phyloP scores from a whole-genome alignment of 129 eudicot genomes.

The Centaurea solstitialis region DNA sequence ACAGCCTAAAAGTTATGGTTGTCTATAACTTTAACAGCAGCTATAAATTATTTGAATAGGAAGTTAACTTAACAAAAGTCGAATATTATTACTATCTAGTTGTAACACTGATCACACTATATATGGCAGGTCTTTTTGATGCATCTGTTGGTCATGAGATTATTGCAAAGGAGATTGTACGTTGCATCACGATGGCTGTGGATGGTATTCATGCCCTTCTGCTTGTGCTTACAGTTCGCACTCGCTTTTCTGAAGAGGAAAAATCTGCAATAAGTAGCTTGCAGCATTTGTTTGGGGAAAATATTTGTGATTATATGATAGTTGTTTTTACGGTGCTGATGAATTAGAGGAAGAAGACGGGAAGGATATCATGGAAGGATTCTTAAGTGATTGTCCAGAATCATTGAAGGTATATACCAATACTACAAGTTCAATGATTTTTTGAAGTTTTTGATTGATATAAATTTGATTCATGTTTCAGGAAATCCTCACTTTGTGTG shows the following conservation, averaged over 20 bases:
- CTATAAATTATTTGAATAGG: too few species aligned
- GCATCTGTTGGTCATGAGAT: conserved; percentile 37
- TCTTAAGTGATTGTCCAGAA: conserved; percentile 46
- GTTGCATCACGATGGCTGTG: conserved; percentile 50
- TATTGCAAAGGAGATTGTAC: conserved; percentile 46
- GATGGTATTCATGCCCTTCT: conserved; percentile 60
- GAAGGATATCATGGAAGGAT: conserved; percentile 44
- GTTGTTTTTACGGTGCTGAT: conserved; percentile 71
- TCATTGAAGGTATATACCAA: conserved; percentile 44
- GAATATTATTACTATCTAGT: too few species aligned
- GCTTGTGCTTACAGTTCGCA: conserved; percentile 31
- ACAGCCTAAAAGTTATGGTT: too few species aligned
- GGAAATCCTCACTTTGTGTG: conserved; percentile 39
- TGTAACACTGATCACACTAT: too few species aligned
- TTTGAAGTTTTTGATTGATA: too few species aligned
- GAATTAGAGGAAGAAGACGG: conserved; percentile 48
- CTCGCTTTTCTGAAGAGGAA: conserved; percentile 9
- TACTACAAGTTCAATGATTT: too few species aligned
- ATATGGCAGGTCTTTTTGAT: conserved; percentile 48
- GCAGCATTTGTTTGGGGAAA: too few species aligned
- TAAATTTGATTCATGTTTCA: too few species aligned
- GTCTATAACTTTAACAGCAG: too few species aligned
- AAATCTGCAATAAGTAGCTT: conserved; percentile 24
- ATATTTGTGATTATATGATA: conserved; percentile 17
- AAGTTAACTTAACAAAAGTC: too few species aligned